Conservation (phyloP, 768 basidiomycete species). For the Podaxis sp. region DNA sequence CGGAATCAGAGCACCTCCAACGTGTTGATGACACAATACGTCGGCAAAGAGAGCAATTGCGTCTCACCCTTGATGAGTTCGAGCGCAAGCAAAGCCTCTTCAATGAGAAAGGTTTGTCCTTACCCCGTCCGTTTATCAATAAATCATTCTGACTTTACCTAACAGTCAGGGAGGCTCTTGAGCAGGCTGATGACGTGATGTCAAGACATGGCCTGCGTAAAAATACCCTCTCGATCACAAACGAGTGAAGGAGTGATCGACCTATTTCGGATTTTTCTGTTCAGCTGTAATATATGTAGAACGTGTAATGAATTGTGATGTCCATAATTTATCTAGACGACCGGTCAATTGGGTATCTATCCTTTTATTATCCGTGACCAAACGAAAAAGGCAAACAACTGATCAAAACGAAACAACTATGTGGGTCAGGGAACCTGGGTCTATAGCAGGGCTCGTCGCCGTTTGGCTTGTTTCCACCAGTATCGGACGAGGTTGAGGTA, state of each 20-base stretch:
- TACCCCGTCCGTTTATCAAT: background rate
- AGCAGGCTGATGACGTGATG: conserved; percentile 37
- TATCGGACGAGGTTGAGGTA: conserved; percentile 50
- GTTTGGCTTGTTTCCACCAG: conserved; percentile 65
- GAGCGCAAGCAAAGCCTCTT: conserved; percentile 40
- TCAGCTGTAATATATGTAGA: conserved; percentile 7
- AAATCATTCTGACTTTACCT: background rate
- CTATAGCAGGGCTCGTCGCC: conserved; percentile 25
- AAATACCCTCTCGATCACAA: conserved; percentile 23
- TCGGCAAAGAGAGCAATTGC: conserved; percentile 35
- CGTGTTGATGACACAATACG: conserved; percentile 42
- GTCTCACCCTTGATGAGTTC: conserved; percentile 38
- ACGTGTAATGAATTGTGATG: background rate
- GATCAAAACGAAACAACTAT: background rate
- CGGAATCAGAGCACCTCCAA: conserved; percentile 42
- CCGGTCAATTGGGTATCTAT: background rate
- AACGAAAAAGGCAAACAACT: background rate
- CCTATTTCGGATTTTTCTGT: background rate
- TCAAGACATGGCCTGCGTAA: conserved; percentile 25
- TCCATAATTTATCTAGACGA: background rate
- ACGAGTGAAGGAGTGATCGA: conserved; percentile 21
- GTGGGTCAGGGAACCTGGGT: background rate
- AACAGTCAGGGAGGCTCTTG: conserved; percentile 41
- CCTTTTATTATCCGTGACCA: background rate
- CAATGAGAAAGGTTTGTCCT: conserved; percentile 41